Evolutionary conservation across 768 basidiomycete genomes (phyloP), one percentile per base, ranked within the genome.

Genomic region (Pleurotus eryngii): DNA sequence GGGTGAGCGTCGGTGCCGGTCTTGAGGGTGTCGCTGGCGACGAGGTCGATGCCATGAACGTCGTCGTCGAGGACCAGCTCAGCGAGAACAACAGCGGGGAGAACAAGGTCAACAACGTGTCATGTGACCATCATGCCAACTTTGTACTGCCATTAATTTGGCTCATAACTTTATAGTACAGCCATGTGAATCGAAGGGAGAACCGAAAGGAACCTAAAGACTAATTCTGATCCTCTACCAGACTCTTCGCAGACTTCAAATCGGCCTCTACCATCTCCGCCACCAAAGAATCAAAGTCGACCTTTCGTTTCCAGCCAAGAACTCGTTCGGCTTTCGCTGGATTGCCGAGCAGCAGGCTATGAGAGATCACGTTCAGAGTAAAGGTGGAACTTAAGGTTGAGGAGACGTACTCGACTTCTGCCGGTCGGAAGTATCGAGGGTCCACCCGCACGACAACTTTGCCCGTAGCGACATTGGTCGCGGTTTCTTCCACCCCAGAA

Each of bases 181-280:
- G 30, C 30, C 30, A 35, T 35, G 30, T 35, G 30, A 35, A 35
- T 35, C 30, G 11, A n/a, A 68, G 64, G 59, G 61, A 61, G 42
- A 60, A 59, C 47, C 63, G 30, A 35, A 35, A 68, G 58, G 57
- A 57, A 59, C 58, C 51, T 3, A n/a, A 26, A 27, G 14, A 57
- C 70, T 70, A 94, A 73, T 94, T 94, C 68, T 92, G 91, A 68
- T 94, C 87, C 70, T 93, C 92, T 22, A 93, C 75, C 62, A 91
- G 81, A 66, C 82, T 87, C 60, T 76, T 79, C 50, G 86, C 81
- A 48, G 89, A 86, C 68, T 84, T 79, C 64, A 95, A 71, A 68
- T 95, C 93, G 8, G 87, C 83, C 30, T 81, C 78, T 22, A 97
- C 92, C 95, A 98, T 97, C 80, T 98, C 93, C 64, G 81, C 81